Evolutionary conservation across 2,329 filamentous ascomycete species (phyloP).

Genomic region (Cordyceps tenuipes): DNA sequence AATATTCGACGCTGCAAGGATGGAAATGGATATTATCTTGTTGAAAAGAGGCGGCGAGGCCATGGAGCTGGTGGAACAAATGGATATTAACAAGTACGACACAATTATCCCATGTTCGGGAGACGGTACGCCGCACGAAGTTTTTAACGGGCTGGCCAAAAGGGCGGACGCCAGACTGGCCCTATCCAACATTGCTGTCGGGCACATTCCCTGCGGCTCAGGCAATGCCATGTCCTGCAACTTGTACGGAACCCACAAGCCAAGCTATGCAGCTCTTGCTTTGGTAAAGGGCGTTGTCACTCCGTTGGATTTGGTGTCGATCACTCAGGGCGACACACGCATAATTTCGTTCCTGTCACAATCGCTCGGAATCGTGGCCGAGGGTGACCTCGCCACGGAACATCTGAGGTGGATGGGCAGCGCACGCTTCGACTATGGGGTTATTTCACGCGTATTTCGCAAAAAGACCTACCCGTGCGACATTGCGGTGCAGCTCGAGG

Average conservation of each 20-base stretch:
- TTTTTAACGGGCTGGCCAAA: constrained; percentile 85
- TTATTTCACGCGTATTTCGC: constrained; percentile 66
- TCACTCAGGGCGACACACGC: constrained; percentile 71
- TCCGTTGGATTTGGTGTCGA: constrained; percentile 74
- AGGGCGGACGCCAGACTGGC: constrained; percentile 67
- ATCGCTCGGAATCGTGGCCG: constrained; percentile 80
- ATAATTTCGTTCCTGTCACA: constrained; percentile 87
- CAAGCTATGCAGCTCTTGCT: constrained; percentile 68
- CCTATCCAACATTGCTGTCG: constrained; percentile 68
- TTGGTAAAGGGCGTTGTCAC: constrained; percentile 84
- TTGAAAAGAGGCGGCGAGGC: constrained; percentile 72
- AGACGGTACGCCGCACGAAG: constrained; percentile 84
- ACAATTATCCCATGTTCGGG: constrained; percentile 84
- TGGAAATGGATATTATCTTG: constrained; percentile 62
- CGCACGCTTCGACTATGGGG: constrained; percentile 75
- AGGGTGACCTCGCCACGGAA: constrained; percentile 84
- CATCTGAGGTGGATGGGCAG: constrained; percentile 88
- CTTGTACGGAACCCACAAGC: constrained; percentile 69
- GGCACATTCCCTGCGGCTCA: constrained; percentile 83
- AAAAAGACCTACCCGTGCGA: constrained; percentile 84
- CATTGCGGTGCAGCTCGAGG: constrained; percentile 74
- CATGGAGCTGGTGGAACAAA: constrained; percentile 61
- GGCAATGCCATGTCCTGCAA: constrained; percentile 94
- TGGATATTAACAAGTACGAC: constrained; percentile 76
- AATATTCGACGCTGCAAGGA: constrained; percentile 73